Evolutionary conservation across 2,329 filamentous ascomycete genomes (phyloP).

Genomic region (Penicillium sp.): DNA sequence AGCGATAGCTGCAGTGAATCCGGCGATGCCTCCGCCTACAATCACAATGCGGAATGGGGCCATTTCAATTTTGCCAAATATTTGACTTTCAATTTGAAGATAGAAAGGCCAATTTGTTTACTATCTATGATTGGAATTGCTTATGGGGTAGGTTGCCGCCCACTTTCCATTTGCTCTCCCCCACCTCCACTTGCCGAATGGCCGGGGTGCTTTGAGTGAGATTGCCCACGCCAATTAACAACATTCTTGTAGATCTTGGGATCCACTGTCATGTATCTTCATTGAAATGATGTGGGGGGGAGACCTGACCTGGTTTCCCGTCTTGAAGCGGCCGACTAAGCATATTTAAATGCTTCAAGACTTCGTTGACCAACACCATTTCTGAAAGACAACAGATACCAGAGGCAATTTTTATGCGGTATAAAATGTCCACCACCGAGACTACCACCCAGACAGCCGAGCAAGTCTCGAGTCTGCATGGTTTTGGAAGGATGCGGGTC

Average conservation of each 20-base stretch:
- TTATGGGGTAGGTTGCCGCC: not conserved
- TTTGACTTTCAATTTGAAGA: not conserved
- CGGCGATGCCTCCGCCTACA: constrained; percentile 48
- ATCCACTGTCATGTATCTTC: not conserved
- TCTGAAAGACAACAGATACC: not conserved
- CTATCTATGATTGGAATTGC: not conserved
- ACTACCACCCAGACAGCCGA: constrained; percentile 4
- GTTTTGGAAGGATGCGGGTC: constrained; percentile 17
- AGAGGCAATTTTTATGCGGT: not conserved
- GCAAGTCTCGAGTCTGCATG: constrained; percentile 9
- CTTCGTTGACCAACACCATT: not conserved
- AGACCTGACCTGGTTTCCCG: not conserved
- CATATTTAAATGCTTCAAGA: not conserved
- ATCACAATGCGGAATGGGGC: constrained; percentile 49
- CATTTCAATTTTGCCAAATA: not conserved
- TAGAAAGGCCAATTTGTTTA: not conserved
- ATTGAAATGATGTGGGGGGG: not conserved
- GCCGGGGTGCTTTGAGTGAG: not conserved
- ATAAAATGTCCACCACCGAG: constrained; percentile 20
- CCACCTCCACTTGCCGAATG: constrained; percentile 16
- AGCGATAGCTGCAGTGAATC: constrained; percentile 36
- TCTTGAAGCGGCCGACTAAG: not conserved
- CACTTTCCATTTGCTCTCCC: not conserved
- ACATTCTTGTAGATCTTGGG: not conserved
- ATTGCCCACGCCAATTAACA: not conserved